Evolutionary conservation across 2,329 filamentous ascomycete genomes (phyloP), one percentile per base, ranked within the genome.

Genomic region (Zasmidium citrigriseum): DNA sequence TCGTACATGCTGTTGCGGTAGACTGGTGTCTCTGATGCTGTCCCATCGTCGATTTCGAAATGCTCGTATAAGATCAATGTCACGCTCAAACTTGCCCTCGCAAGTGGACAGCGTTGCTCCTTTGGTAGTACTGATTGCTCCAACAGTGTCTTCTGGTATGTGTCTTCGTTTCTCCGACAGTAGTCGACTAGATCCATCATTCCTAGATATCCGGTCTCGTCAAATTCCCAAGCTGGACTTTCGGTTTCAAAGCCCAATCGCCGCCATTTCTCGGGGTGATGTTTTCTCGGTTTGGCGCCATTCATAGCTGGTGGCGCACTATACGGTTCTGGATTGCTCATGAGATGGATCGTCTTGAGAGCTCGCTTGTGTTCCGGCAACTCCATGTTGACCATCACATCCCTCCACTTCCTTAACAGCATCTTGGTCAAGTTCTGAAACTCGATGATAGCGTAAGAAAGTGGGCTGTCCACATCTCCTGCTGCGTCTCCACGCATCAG

Each of bases 181-280:
- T 91, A 99, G 74, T 98, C 93, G 1, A 92, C 91, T 69, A 99
- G 76, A 73, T 99, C 95, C 93, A 99, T 98, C 85, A 99, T 91
- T 24, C 95, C 95, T 54, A 99, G 76, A 72, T 93, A 98, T 0
- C 95, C 95, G 24, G 90, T 89, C 41, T 85, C 80, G 20, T 91
- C 87, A 70, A 99, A 98, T 67, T 99, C 95, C 67, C 83, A 83
- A 0, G 88, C 88, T 2, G 95, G 95, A 65, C 85, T 93, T 75
- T 99, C 95, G 0, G 89, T 89, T 73, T 95, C 89, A 69, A 99
- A 99, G 2, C 95, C 95, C 45, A 99, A 75, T 54, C 93, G 83
- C 67, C 92, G 84, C 95, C 95, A 99, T 73, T 97, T 97, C 70
- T 96, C 89, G 0, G 92, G 89, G 68, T 91, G 90, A 67, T 96